Base-by-base conservation (phyloP, 164 flowering plant species). In the Platanus orientalis region DNA sequence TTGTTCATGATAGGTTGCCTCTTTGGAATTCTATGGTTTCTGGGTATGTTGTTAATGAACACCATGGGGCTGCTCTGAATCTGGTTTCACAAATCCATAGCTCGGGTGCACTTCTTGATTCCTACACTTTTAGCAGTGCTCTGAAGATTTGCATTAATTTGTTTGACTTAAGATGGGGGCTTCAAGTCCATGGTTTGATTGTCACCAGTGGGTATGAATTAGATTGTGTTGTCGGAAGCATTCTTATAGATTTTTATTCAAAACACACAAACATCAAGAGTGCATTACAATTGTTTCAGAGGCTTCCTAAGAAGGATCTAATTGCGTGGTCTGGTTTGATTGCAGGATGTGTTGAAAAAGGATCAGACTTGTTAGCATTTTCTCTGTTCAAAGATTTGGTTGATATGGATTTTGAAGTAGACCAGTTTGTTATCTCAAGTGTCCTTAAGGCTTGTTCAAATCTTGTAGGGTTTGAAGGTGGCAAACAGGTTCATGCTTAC, bases 111-210 rank as follows among this genome's bases (percentile, higher is more conserved):
- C 6, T 7, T 9, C 67, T 74, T 21, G 73, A 74, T 47, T 54
- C 60, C 28, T 69, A 61, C 54, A 74, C 71, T 61, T 74, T 61
- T 62, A 56, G 67, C 28, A 62, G 71, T 59, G 42, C 36, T 63
- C 57, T 74, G 62, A 74, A 74, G 59, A 63, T 56, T 19, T 62
- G 70, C 25, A 48, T 48, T 19, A 51, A 66, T 19, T 54, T 52
- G 19, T 27, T 47, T 17, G 25, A 63, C 66, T 54, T 64, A 39
- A 62, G 68, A 54, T 54, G 54, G 28, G 77, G 73, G 17, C 48
- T 28, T 54, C 77, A 74, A 58, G 52, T 63, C 48, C 77, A 74
- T 74, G 77, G 73, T 21, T 59, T 74, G 59, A 48, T 70, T 58
- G 64, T 74, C 11, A 60, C 65, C 24, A 51, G 55, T 47, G 73